A percentile compares a stretch with the other conserved stretches of the same genome.
phyloP scores from a whole-genome alignment of 192 early-diverging fungal species.

The Powellomyces hirtus region DNA sequence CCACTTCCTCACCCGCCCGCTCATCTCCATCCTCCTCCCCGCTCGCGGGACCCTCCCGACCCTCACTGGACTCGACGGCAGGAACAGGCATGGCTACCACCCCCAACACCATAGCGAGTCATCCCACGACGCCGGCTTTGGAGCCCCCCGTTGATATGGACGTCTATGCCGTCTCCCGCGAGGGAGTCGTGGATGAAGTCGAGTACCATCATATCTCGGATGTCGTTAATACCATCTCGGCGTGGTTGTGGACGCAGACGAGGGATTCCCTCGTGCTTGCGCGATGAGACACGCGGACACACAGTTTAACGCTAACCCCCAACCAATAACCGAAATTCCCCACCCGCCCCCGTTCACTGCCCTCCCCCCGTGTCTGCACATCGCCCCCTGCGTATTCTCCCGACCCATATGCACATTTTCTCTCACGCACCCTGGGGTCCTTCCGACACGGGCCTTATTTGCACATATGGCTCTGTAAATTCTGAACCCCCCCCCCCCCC shows the following conservation, averaged over 20 bases:
- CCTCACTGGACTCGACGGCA: not conserved
- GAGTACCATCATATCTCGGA: constrained; percentile 45
- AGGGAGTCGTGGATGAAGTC: constrained; percentile 40
- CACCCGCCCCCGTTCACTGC: too few species aligned
- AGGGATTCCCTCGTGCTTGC: too few species aligned
- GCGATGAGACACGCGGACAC: too few species aligned
- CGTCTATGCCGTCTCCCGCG: constrained; percentile 39
- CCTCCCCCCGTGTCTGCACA: too few species aligned
- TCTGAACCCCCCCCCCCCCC: too few species aligned
- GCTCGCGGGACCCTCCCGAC: not conserved
- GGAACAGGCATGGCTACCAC: not conserved
- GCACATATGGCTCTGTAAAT: too few species aligned
- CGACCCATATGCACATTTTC: too few species aligned
- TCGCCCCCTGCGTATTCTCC: too few species aligned
- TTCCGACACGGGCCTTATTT: too few species aligned
- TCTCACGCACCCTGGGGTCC: too few species aligned
- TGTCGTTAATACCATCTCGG: constrained; percentile 43
- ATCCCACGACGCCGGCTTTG: not conserved
- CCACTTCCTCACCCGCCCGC: not conserved
- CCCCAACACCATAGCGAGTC: not conserved
- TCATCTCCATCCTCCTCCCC: not conserved
- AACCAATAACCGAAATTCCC: too few species aligned
- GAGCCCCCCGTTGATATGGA: constrained; percentile 16
- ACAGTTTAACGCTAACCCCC: too few species aligned
- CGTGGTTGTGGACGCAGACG: constrained; percentile 50